phyloP scores from a whole-genome alignment of 2,329 filamentous ascomycete species.

The Pseudogymnoascus sp. region DNA sequence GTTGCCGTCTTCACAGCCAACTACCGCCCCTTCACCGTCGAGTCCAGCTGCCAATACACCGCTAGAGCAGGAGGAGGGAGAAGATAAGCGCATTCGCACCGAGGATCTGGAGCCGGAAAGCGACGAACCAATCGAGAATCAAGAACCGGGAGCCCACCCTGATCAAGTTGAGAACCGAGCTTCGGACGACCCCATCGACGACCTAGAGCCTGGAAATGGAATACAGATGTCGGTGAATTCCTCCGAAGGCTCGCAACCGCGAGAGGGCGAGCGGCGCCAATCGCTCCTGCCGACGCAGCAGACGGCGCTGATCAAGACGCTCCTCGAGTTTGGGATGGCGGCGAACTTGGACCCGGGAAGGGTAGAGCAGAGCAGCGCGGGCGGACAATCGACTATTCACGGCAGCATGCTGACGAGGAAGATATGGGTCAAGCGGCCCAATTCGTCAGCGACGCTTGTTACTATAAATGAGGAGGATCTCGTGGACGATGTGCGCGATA shows the following conservation, averaged over 20 bases:
- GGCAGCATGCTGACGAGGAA: constrained; percentile 59
- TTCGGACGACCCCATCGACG: not conserved
- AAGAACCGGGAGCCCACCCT: not conserved
- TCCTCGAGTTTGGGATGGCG: constrained; percentile 39
- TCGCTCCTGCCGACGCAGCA: constrained; percentile 39
- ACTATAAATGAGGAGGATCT: constrained; percentile 79
- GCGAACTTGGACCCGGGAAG: constrained; percentile 25
- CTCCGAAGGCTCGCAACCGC: constrained; percentile 14
- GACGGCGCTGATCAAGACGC: constrained; percentile 41
- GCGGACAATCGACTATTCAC: constrained; percentile 25
- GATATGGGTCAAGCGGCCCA: constrained; percentile 88
- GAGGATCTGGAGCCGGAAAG: not conserved
- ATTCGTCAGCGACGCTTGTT: constrained; percentile 79
- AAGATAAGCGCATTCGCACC: not conserved
- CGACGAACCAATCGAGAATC: not conserved
- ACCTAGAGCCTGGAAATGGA: not conserved
- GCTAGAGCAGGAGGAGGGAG: not conserved
- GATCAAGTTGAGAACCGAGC: constrained; percentile 5
- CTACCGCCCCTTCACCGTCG: not conserved
- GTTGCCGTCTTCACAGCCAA: not conserved
- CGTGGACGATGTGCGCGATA: constrained; percentile 88
- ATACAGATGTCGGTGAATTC: not conserved
- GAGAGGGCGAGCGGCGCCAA: constrained; percentile 28
- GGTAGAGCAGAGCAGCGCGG: not conserved
- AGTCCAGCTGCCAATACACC: not conserved